Conservation (phyloP, 768 basidiomycete genomes). For the Pleurotus tuoliensis region DNA sequence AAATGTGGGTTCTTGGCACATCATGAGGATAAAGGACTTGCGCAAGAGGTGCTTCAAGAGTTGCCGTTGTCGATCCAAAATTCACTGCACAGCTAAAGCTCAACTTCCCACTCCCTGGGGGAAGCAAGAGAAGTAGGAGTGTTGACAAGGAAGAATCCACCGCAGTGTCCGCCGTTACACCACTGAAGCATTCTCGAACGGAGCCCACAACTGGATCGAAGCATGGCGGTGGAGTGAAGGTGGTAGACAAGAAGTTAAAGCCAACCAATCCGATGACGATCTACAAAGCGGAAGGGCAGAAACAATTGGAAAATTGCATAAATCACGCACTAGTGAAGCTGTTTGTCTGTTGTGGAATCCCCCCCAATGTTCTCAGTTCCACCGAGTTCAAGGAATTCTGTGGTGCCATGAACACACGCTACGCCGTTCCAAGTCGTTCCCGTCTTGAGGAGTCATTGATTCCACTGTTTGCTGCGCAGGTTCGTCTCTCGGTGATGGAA, state of each 20-base stretch:
- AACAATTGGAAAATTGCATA: neutral
- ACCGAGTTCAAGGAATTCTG: conserved; percentile 11
- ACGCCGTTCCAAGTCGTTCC: conserved; percentile 1
- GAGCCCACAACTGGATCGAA: neutral
- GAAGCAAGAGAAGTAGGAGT: neutral
- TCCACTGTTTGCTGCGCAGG: conserved; percentile 8
- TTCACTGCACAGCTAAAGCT: neutral
- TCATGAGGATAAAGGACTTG: neutral
- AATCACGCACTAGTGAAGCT: conserved; percentile 10
- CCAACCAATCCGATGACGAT: neutral
- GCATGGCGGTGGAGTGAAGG: neutral
- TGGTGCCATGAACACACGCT: conserved; percentile 1
- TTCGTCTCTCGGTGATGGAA: conserved; percentile 2
- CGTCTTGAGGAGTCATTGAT: conserved; percentile 9
- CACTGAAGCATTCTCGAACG: neutral
- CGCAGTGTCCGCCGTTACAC: neutral
- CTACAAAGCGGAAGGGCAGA: conserved; percentile 3
- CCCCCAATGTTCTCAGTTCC: conserved; percentile 7
- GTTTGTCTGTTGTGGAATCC: conserved; percentile 8
- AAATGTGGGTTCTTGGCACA: neutral
- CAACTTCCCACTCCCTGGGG: neutral
- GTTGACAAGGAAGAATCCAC: neutral
- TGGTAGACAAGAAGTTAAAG: neutral
- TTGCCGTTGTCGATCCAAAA: neutral
- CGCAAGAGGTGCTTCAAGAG: neutral